A percentile compares a stretch with the other conserved stretches of the same genome.
Conservation (phyloP, 371 early-diverging fungal species). For the Actinomucor elegans region DNA sequence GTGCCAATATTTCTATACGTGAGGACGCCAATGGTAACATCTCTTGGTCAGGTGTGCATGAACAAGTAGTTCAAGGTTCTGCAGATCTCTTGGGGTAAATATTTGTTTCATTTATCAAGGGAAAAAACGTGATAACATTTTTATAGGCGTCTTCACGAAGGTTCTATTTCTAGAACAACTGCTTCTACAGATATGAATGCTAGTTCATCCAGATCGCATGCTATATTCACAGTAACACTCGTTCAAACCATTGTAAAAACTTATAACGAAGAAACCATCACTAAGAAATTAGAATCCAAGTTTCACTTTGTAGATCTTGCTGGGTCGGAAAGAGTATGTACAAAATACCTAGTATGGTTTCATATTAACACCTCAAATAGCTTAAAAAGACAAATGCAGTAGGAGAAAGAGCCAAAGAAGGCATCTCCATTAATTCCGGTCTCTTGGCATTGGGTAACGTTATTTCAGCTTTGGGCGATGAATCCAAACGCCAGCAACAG, state of each 20-base stretch:
- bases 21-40: constrained; percentile 92
- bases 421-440: constrained; percentile 97
- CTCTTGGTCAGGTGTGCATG: constrained; percentile 85
- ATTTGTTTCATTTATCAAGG: background rate
- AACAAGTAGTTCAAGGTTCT: constrained; percentile 71
- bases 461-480: constrained; percentile 93
- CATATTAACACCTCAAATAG: constrained; percentile 17
- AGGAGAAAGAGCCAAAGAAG: constrained; percentile 96
- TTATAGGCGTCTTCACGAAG: constrained; percentile 61
- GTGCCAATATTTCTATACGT: constrained; percentile 59
- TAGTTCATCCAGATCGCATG: constrained; percentile 94
- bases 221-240: constrained; percentile 86
- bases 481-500: constrained; percentile 63
- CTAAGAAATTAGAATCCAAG: constrained; percentile 55
- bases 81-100: constrained; percentile 72
- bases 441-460: constrained; percentile 98
- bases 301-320: constrained; percentile 98
- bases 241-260: constrained; percentile 3
- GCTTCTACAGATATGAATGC: constrained; percentile 96
- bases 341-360: background rate
- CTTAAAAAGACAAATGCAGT: constrained; percentile 92
- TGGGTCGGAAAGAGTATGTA: constrained; percentile 78
- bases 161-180: constrained; percentile 87
- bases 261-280: background rate
- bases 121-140: constrained; percentile 1